phyloP scores from a whole-genome alignment of 371 early-diverging fungal species.

The Pancytospora epiphaga region DNA sequence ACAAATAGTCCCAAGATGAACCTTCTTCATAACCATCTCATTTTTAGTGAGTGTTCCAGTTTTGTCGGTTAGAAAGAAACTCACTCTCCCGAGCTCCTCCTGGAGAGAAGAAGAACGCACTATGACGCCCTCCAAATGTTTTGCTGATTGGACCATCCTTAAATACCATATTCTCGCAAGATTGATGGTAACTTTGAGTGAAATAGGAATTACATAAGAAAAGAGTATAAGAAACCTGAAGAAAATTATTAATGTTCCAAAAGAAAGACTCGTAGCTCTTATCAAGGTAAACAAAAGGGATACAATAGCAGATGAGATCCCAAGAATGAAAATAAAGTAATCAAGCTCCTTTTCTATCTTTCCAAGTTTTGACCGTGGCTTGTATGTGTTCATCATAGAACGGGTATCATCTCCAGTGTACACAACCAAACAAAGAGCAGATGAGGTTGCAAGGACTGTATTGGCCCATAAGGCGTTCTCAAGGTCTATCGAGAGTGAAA shows the following conservation, averaged over 20 bases:
- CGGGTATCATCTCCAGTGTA: conserved; percentile 92
- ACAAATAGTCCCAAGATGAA: conserved; percentile 88
- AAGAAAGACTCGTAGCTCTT: conserved; percentile 65
- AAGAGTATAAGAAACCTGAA: conserved; percentile 88
- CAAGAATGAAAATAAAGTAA: conserved; percentile 66
- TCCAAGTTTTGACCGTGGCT: conserved; percentile 84
- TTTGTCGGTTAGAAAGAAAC: conserved; percentile 89
- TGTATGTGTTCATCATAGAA: conserved; percentile 88
- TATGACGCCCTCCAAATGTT: conserved; percentile 64
- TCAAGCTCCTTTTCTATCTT: conserved; percentile 83
- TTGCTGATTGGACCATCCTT: conserved; percentile 57
- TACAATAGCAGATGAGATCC: conserved; percentile 22
- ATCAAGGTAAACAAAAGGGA: conserved; percentile 66
- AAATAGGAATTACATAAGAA: conserved; percentile 90
- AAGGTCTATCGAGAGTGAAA: conserved; percentile 57
- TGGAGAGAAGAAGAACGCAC: conserved; percentile 86
- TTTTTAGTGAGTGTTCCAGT: conserved; percentile 98
- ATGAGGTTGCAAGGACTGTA: conserved; percentile 84
- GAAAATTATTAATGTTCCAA: conserved; percentile 75
- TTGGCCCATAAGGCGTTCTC: conserved; percentile 96
- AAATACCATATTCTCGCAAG: conserved; percentile 86
- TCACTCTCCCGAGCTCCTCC: conserved; percentile 93
- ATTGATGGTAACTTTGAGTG: conserved; percentile 84
- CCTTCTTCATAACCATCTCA: conserved; percentile 87
- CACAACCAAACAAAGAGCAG: conserved; percentile 76